Evolutionary conservation across 2,329 filamentous ascomycete species (phyloP).

Genomic region (Exutisphaerella laricina): DNA sequence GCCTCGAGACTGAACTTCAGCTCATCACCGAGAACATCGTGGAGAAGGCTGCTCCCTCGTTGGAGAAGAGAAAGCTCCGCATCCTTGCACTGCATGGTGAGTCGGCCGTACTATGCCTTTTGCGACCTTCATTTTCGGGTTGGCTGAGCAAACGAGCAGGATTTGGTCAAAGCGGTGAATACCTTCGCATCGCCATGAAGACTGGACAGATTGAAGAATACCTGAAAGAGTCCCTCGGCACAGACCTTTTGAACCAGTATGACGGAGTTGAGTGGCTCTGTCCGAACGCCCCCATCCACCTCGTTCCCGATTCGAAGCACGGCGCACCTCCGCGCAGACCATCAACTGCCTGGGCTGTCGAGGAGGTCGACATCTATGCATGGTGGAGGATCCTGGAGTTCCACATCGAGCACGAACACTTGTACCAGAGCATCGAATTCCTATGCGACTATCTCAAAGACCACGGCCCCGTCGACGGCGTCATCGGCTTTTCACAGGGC

Average conservation of each 20-base stretch:
- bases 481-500: slow-evolving; percentile 19
- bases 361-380: slow-evolving; percentile 15
- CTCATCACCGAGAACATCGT: neutral
- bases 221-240: slow-evolving; percentile 9
- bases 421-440: slow-evolving; percentile 16
- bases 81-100: slow-evolving; percentile 8
- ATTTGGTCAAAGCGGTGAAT: slow-evolving; percentile 19
- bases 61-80: slow-evolving; percentile 1
- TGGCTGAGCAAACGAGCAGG: no score
- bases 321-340: slow-evolving; percentile 1
- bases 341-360: slow-evolving; percentile 4
- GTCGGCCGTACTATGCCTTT: no score
- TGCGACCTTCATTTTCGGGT: no score
- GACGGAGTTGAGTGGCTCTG: slow-evolving; percentile 17
- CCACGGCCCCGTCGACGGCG: slow-evolving; percentile 16
- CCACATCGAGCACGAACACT: slow-evolving; percentile 16
- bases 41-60: neutral
- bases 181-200: slow-evolving; percentile 17
- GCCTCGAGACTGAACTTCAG: slow-evolving; percentile 1
- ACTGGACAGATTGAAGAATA: slow-evolving; percentile 12
- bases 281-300: slow-evolving; percentile 15
- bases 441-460: slow-evolving; percentile 17
- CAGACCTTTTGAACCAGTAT: slow-evolving; percentile 10
- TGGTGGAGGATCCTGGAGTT: slow-evolving; percentile 19
- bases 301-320: slow-evolving; percentile 12